phyloP scores from a whole-genome alignment of 306 rosid genomes.

The Medicago truncatula region DNA sequence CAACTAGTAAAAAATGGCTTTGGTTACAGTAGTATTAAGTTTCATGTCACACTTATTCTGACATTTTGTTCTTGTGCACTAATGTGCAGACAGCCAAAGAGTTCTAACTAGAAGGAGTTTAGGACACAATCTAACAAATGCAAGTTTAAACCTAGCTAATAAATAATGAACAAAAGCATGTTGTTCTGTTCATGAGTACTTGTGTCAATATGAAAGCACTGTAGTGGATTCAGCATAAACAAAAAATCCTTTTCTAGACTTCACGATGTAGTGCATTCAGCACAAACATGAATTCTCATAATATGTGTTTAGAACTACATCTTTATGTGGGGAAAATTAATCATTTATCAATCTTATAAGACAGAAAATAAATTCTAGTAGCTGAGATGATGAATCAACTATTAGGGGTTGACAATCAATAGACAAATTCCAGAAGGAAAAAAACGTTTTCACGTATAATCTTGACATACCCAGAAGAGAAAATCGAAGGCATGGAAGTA shows the following conservation, averaged over 20 bases:
- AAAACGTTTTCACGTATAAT: not conserved
- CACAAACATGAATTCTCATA: not conserved
- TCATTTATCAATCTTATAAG: not conserved
- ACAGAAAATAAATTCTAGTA: not conserved
- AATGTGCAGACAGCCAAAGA: not conserved
- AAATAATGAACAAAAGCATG: not conserved
- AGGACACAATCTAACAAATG: not conserved
- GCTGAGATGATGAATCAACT: not conserved
- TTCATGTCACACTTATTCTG: not conserved
- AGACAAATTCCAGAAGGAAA: not conserved
- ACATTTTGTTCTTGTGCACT: not conserved
- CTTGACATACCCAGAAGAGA: not conserved
- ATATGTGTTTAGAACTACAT: not conserved
- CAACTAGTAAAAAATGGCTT: not conserved
- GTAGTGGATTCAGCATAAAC: slow-evolving; percentile 3
- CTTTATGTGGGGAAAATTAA: not conserved
- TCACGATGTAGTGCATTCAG: not conserved
- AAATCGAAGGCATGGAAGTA: not conserved
- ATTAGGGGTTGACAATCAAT: not conserved
- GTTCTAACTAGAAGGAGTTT: not conserved
- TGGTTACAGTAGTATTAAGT: not conserved
- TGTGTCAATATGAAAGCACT: not conserved
- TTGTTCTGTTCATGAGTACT: not conserved
- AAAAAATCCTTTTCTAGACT: not conserved
- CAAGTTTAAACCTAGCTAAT: not conserved